Evolutionary conservation across 345 rosid species (phyloP).

Genomic region (Nasturtium officinale): DNA sequence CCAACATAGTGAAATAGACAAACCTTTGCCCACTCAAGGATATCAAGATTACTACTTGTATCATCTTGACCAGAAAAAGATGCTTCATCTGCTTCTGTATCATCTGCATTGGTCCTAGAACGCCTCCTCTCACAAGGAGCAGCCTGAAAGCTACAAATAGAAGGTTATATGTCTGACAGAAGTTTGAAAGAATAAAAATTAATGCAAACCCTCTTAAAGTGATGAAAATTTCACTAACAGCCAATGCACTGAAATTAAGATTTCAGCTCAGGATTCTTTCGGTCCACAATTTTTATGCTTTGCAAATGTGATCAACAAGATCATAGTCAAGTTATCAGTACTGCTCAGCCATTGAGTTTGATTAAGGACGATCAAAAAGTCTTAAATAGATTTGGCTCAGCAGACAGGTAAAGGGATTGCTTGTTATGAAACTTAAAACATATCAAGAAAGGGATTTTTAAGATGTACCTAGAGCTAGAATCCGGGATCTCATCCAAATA

Average conservation of each 20-base stretch:
- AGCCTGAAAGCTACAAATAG: constrained; percentile 67
- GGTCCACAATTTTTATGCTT: background rate
- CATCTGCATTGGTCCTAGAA: constrained; percentile 65
- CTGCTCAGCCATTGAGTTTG: background rate
- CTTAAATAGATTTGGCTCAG: background rate
- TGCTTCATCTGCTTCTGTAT: constrained; percentile 78
- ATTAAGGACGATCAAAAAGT: background rate
- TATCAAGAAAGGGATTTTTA: background rate
- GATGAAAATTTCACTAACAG: background rate
- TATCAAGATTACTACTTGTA: constrained; percentile 59
- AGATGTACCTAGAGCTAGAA: constrained; percentile 70
- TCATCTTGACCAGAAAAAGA: constrained; percentile 90
- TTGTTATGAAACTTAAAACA: constrained; percentile 18
- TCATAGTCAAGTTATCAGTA: background rate
- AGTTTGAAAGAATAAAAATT: background rate
- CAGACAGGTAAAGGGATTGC: background rate
- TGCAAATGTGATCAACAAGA: background rate
- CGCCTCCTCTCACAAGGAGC: constrained; percentile 73
- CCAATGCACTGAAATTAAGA: background rate
- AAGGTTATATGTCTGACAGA: constrained; percentile 14
- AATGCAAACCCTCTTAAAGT: background rate
- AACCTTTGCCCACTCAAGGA: constrained; percentile 98
- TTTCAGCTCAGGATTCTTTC: background rate
- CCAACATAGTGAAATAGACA: constrained; percentile 27
- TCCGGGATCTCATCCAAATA: constrained; percentile 82